A percentile compares a stretch with the other conserved stretches of the same genome.
Evolutionary conservation across 202 grass and related monocot species (phyloP).

Genomic region (Setaria viridis): DNA sequence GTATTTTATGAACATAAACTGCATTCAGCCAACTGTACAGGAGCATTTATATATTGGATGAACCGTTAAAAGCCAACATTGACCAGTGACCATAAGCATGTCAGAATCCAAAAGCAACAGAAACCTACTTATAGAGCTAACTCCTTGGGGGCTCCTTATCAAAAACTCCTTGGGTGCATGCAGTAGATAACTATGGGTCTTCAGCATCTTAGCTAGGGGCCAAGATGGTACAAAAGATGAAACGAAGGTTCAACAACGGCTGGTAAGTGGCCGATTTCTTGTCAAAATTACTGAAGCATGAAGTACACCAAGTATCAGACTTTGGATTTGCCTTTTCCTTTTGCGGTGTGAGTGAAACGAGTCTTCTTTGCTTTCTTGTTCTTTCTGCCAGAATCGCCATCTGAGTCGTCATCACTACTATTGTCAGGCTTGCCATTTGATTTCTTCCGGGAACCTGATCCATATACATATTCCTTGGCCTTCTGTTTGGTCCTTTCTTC

Average conservation of each 20-base stretch:
- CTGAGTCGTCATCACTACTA: conserved; percentile 64
- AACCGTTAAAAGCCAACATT: neutral
- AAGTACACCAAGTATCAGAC: conserved; percentile 32
- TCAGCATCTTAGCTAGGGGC: conserved; percentile 21
- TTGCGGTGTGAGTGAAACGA: conserved; percentile 52
- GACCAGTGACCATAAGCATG: neutral
- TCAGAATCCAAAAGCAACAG: conserved; percentile 31
- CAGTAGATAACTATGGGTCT: neutral
- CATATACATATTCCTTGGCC: conserved; percentile 72
- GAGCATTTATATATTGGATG: neutral
- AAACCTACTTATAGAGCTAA: conserved; percentile 28
- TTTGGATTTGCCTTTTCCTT: conserved; percentile 70
- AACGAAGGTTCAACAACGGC: conserved; percentile 3
- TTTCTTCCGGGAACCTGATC: conserved; percentile 60
- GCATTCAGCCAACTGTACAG: neutral
- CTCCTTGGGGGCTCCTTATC: neutral
- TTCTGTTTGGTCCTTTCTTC: conserved; percentile 59
- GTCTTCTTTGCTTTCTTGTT: conserved; percentile 64
- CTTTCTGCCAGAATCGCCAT: conserved; percentile 58
- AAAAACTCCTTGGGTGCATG: neutral
- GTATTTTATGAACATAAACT: neutral
- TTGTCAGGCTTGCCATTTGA: conserved; percentile 59
- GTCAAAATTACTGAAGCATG: conserved; percentile 26
- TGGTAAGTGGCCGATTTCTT: neutral
- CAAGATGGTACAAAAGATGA: conserved; percentile 28